Evolutionary conservation across 1,284 basidiomycete species (phyloP), one percentile per base, ranked within the genome.

Genomic region (Sanghuangporus weigelae): DNA sequence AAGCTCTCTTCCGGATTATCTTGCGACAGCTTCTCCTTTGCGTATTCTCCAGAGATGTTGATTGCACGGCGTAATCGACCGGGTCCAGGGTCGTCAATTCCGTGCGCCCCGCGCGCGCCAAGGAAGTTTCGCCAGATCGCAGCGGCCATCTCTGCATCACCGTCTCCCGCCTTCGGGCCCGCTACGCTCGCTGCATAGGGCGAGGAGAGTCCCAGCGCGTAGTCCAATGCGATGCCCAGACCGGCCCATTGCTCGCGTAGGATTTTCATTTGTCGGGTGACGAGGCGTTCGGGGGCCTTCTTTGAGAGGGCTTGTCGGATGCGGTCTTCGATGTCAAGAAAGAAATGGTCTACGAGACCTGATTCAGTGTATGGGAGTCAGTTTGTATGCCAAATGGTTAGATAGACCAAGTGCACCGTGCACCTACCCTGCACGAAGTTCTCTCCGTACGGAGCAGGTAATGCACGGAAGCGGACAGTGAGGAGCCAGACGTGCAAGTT

Each of bases 81-180:
- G 63, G 66, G 21, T 50, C 62, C 68, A 12, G 79, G 77, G 64
- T 83, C 81, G 2, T 77, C 76, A 57, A 91, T 87, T 2, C 86
- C 87, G 60, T 79, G 78, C 11, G 89, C 88, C 0, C 91, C 90
- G 26, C 90, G 79, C 19, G 84, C 90, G 8, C 90, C 90, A 44
- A 98, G 89, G 51, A 98, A 74, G 74, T 98, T 98, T 38, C 96
- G 81, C 96, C 96, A 99, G 0, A 96, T 77, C 4, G 93, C 93
- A 31, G 81, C 89, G 0, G 95, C 95, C 72, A 99, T 79, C 68
- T 94, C 90, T 65, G 84, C 80, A 71, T 97, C 95, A 44, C 85
- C 83, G 50, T 77, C 78, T 7, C 49, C 39, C n/a, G 39, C 46
- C 39, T 23, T 58, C n/a, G 19, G 31, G 5, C 44, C 54, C 19